Conservation (phyloP, 192 early-diverging fungal species). For the Chytriomyces sp. region DNA sequence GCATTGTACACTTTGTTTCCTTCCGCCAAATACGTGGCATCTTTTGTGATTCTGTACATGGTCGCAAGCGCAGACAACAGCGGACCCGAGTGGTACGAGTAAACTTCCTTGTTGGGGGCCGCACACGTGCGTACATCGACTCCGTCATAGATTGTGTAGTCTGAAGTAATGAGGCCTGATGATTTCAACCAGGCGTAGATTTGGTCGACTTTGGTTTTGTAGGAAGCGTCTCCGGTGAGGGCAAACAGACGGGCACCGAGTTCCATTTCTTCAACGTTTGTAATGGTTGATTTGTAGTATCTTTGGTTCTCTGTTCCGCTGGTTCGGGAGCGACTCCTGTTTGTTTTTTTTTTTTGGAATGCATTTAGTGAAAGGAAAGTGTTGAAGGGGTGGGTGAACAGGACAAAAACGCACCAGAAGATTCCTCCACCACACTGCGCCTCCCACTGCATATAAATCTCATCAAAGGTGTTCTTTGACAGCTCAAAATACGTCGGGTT, state of each 20-base stretch:
- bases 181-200: conserved; percentile 28
- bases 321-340: neutral
- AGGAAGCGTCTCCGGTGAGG: neutral
- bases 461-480: neutral
- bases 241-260: conserved; percentile 18
- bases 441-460: conserved; percentile 12
- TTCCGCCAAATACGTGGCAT: conserved; percentile 19
- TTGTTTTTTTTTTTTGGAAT: neutral
- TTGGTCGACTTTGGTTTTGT: conserved; percentile 10
- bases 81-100: conserved; percentile 31
- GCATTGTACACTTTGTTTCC: conserved; percentile 3
- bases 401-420: conserved; percentile 8
- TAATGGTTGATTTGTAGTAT: conserved; percentile 19
- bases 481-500: neutral
- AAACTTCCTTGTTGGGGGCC: neutral
- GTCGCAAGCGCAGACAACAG: conserved; percentile 14
- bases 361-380: neutral
- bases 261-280: conserved; percentile 25
- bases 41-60: conserved; percentile 23
- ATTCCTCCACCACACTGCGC: conserved; percentile 20
- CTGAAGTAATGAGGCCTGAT: neutral
- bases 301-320: neutral
- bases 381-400: neutral
- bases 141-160: conserved; percentile 26
- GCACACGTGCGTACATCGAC: neutral